Evolutionary conservation across 805 yeast species (phyloP), one percentile per base, ranked within the genome.

Genomic region (Cyberlindnera suaveolens): DNA sequence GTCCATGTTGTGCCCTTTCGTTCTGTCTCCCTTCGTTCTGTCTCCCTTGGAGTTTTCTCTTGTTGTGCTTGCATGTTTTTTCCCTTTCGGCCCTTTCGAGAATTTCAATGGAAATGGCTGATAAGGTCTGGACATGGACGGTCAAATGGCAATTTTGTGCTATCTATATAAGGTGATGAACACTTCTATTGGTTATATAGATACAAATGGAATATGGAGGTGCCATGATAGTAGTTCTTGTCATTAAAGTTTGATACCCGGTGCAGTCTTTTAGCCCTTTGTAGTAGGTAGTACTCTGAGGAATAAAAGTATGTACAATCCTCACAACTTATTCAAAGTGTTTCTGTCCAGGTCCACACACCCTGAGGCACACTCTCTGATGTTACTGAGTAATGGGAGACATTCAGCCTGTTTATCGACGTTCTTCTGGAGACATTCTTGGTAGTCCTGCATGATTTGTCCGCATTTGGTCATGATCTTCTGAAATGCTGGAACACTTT

Each of bases 401-500:
- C 96, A 86, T 44, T 71, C 70, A 19, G 65, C 59, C 59, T 52
- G 74, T 67, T 46, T 60, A 48, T 72, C 70, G 7, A 61, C 57
- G 52, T 75, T 74, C 13, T 63, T 65, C 31, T 65, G 63, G 29
- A 86, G 66, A 60, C 96, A 86, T 17, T 65, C 65, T 53, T 85
- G 91, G 56, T 85, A 86, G 4, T 71, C 74, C 47, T 72, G 70
- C 62, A 86, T 69, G 38, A 74, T 66, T 3, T 67, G 68, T 11
- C 75, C 68, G 61, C 96, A 86, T 27, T 74, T 69, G 23, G 68
- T 66, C 56, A 83, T 79, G 51, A 86, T 85, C 56, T 71, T 76
- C 56, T 78, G 79, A 61, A 85, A 84, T 8, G 85, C 72, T 1
- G 95, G 91, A 14, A 85, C 91, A 32, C 31, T 35, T 19, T 29